A percentile compares a stretch with the other conserved stretches of the same genome.
phyloP scores from a whole-genome alignment of 2,329 filamentous ascomycete genomes.

The Pyrenophora tritici-repentis region DNA sequence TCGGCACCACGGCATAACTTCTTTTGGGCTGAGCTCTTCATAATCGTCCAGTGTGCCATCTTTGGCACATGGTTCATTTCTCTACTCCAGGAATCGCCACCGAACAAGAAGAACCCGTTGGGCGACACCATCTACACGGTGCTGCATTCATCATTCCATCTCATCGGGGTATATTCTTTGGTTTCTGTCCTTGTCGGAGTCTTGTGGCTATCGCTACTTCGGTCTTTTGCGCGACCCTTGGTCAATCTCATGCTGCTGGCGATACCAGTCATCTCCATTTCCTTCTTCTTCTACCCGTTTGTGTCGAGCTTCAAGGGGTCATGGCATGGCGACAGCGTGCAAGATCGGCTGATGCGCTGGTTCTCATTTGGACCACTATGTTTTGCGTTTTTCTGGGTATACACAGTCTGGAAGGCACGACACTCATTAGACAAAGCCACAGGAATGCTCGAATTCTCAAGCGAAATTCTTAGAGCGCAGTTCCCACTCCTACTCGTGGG shows the following conservation, averaged over 20 bases:
- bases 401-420: slow-evolving; percentile 79
- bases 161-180: slow-evolving; percentile 87
- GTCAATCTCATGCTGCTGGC: slow-evolving; percentile 80
- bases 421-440: slow-evolving; percentile 81
- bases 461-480: slow-evolving; percentile 83
- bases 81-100: slow-evolving; percentile 82
- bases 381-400: slow-evolving; percentile 78
- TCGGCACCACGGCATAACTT: slow-evolving; percentile 69
- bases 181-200: slow-evolving; percentile 88
- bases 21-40: slow-evolving; percentile 89
- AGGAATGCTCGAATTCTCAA: slow-evolving; percentile 89
- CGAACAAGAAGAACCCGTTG: slow-evolving; percentile 69
- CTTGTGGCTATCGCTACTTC: slow-evolving; percentile 85
- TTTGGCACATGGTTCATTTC: slow-evolving; percentile 88
- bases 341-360: slow-evolving; percentile 90
- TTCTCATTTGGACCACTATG: slow-evolving; percentile 76
- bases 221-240: slow-evolving; percentile 84
- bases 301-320: slow-evolving; percentile 83
- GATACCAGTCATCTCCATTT: slow-evolving; percentile 83
- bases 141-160: slow-evolving; percentile 81
- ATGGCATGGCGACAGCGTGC: slow-evolving; percentile 75
- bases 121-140: slow-evolving; percentile 95
- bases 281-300: slow-evolving; percentile 89
- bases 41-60: slow-evolving; percentile 81
- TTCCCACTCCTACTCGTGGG: slow-evolving; percentile 83